These are phyloP conservation scores for Capsicum pubescens DNA, from an alignment of 257 asterid genomes.

Conservation along the genomic window DNA sequence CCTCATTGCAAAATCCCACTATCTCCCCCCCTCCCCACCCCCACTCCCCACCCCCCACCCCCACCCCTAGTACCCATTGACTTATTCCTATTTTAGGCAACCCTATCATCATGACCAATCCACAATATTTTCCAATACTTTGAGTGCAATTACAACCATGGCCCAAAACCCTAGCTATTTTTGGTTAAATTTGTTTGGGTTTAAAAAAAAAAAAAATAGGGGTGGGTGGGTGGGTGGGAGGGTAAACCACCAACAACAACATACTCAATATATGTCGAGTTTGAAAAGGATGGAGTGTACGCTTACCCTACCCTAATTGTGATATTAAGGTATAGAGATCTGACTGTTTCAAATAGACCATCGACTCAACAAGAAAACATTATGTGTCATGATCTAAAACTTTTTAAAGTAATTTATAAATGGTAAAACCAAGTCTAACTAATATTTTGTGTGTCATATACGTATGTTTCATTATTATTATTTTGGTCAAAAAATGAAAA, in stretches of 20 bases:
- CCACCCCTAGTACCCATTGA: slow-evolving; percentile 34
- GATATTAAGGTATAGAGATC: too few relatives aligned
- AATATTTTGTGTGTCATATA: neutral
- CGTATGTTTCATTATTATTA: neutral
- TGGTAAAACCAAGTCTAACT: neutral
- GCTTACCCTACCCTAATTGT: too few relatives aligned
- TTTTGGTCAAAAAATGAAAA: neutral
- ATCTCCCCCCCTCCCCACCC: neutral
- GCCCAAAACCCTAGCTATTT: slow-evolving; percentile 25
- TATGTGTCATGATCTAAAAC: neutral
- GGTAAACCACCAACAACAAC: too few relatives aligned
- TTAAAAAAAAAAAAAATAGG: neutral
- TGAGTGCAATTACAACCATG: slow-evolving; percentile 31
- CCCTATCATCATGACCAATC: slow-evolving; percentile 46
- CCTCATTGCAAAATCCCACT: slow-evolving; percentile 38
- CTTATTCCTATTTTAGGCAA: slow-evolving; percentile 35
- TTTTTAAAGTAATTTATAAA: neutral
- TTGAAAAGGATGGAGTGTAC: too few relatives aligned
- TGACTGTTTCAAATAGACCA: too few relatives aligned
- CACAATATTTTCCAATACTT: slow-evolving; percentile 6
- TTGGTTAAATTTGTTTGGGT: neutral
- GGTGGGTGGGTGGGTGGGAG: neutral
- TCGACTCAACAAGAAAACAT: neutral
- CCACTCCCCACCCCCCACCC: too few relatives aligned
- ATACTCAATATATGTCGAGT: too few relatives aligned